Conservation (phyloP, 352 stramenopile genomes). For the Lagenidium sp. region DNA sequence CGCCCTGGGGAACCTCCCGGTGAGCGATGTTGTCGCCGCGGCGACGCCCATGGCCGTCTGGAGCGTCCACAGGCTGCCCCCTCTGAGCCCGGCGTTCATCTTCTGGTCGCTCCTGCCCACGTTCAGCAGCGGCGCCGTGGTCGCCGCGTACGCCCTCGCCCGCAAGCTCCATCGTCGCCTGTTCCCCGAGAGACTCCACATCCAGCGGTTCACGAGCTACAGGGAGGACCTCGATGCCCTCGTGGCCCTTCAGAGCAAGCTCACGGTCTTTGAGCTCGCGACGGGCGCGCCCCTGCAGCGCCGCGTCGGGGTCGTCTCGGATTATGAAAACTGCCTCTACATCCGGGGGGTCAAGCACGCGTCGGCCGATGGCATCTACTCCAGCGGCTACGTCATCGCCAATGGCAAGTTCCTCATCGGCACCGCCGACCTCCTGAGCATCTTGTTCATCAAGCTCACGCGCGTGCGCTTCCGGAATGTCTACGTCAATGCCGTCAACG, state of each 20-base stretch:
- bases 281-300: background rate
- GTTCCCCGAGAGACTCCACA: background rate
- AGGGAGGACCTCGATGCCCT: background rate
- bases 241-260: background rate
- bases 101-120: constrained; percentile 1
- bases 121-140: background rate
- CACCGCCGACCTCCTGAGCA: constrained; percentile 19
- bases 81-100: background rate
- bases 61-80: constrained; percentile 1
- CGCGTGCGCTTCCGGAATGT: constrained; percentile 26
- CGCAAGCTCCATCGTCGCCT: constrained; percentile 13
- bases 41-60: constrained; percentile 11
- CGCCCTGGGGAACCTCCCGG: constrained; percentile 6
- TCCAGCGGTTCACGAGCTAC: background rate
- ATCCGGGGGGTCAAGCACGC: constrained; percentile 12
- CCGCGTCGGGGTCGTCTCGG: constrained; percentile 24
- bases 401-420: constrained; percentile 28
- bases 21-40: constrained; percentile 5
- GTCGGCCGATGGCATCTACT: constrained; percentile 27
- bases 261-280: constrained; percentile 14
- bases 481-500: constrained; percentile 25
- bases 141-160: constrained; percentile 12
- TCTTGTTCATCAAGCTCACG: constrained; percentile 31
- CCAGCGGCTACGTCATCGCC: constrained; percentile 28
- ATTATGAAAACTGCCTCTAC: constrained; percentile 29